Evolutionary conservation across 2,329 filamentous ascomycete species (phyloP).

Genomic region (Acrodontium crateriforme): DNA sequence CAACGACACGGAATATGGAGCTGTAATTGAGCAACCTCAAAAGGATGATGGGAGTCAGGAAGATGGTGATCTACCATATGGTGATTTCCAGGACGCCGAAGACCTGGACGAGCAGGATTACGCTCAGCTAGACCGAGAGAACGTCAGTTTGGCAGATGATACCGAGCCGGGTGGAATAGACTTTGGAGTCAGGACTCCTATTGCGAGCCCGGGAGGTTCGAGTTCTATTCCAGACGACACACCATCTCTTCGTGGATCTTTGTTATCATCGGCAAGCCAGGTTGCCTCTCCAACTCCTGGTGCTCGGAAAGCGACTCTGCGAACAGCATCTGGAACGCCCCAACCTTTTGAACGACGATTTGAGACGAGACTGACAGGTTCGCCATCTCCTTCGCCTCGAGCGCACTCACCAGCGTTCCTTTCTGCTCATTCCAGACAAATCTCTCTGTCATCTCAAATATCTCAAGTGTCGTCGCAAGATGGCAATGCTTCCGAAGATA

Average conservation of each 20-base stretch:
- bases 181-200: too few relatives aligned
- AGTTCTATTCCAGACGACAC: slow-evolving; percentile 70
- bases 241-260: slow-evolving; percentile 58
- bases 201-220: slow-evolving; percentile 51
- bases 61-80: slow-evolving; percentile 4
- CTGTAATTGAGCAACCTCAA: background rate
- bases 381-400: slow-evolving; percentile 47
- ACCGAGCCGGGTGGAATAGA: too few relatives aligned
- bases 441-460: slow-evolving; percentile 19
- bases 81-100: slow-evolving; percentile 6
- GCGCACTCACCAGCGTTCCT: slow-evolving; percentile 66
- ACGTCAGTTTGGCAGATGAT: slow-evolving; percentile 4
- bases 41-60: slow-evolving; percentile 4
- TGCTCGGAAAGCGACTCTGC: slow-evolving; percentile 51
- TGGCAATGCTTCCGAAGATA: slow-evolving; percentile 33
- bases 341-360: slow-evolving; percentile 92
- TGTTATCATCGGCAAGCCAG: slow-evolving; percentile 52
- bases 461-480: slow-evolving; percentile 60
- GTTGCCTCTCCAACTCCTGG: slow-evolving; percentile 48
- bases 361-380: slow-evolving; percentile 67
- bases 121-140: slow-evolving; percentile 8
- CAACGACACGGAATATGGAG: background rate
- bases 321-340: slow-evolving; percentile 64
- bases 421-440: slow-evolving; percentile 60
- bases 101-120: slow-evolving; percentile 11